phyloP scores from a whole-genome alignment of 331 rosid genomes.

The Pyrus hybrid region DNA sequence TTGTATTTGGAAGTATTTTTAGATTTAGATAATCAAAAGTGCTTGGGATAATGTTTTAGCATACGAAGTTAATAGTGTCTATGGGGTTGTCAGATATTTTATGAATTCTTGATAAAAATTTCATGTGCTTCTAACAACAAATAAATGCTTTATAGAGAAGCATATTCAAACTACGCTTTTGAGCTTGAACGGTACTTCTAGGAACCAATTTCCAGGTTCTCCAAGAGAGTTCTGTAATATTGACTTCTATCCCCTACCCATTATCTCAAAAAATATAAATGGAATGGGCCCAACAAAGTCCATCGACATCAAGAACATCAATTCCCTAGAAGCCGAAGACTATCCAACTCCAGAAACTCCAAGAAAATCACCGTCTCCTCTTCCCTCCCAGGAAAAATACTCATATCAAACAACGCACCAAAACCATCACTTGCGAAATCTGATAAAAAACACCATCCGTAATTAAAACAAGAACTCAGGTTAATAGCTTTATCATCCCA shows the following conservation, averaged over 20 bases:
- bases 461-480: background rate
- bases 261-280: background rate
- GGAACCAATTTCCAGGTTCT: background rate
- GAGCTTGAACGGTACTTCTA: background rate
- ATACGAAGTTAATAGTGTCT: too few relatives aligned
- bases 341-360: conserved; percentile 26
- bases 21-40: background rate
- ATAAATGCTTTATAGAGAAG: background rate
- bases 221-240: conserved; percentile 10
- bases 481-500: background rate
- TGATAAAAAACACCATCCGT: background rate
- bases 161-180: too few relatives aligned
- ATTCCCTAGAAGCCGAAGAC: background rate
- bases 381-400: conserved; percentile 4
- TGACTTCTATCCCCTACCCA: background rate
- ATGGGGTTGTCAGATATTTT: background rate
- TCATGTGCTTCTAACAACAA: background rate
- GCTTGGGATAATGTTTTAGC: background rate
- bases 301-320: background rate
- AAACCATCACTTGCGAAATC: background rate
- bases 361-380: conserved; percentile 10
- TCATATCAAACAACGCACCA: background rate
- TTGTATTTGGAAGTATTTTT: too few relatives aligned
- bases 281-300: background rate
- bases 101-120: too few relatives aligned